Evolutionary conservation across 1,139 yeast genomes (phyloP).

Genomic region (Kodamaea sp.): DNA sequence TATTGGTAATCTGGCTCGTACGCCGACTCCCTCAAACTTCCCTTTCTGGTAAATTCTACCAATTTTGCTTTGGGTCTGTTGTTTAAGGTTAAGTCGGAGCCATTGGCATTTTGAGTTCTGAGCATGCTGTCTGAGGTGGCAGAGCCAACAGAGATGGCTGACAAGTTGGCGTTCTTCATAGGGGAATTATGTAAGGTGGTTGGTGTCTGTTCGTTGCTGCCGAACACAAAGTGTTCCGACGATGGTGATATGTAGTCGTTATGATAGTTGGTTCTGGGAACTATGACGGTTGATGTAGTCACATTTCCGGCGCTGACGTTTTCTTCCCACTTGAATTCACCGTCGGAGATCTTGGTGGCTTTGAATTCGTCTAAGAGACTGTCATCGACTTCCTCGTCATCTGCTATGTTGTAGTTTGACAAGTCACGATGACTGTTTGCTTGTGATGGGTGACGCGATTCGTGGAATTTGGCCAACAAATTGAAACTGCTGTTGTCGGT

Average conservation of each 20-base stretch:
- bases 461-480: constrained; percentile 27
- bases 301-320: constrained; percentile 8
- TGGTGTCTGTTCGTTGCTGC: constrained; percentile 12
- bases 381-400: constrained; percentile 4
- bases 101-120: constrained; percentile 10
- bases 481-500: constrained; percentile 23
- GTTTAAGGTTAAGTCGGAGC: constrained; percentile 10
- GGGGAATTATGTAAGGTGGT: constrained; percentile 13
- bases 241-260: constrained; percentile 16
- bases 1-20: constrained; percentile 28
- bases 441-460: constrained; percentile 19
- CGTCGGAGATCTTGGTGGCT: constrained; percentile 28
- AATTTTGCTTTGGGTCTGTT: constrained; percentile 39
- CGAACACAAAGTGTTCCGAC: constrained; percentile 16
- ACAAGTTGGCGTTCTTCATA: constrained; percentile 17
- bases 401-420: constrained; percentile 12
- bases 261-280: constrained; percentile 12
- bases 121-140: constrained; percentile 8
- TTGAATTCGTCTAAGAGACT: constrained; percentile 29
- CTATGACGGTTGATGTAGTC: constrained; percentile 8
- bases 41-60: constrained; percentile 54
- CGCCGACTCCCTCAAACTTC: constrained; percentile 45
- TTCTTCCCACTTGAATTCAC: constrained; percentile 32
- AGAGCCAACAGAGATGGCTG: constrained; percentile 21
- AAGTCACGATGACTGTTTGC: constrained; percentile 21